Evolutionary conservation across 192 early-diverging fungal genomes (phyloP).

Genomic region (Linderina pennispora): DNA sequence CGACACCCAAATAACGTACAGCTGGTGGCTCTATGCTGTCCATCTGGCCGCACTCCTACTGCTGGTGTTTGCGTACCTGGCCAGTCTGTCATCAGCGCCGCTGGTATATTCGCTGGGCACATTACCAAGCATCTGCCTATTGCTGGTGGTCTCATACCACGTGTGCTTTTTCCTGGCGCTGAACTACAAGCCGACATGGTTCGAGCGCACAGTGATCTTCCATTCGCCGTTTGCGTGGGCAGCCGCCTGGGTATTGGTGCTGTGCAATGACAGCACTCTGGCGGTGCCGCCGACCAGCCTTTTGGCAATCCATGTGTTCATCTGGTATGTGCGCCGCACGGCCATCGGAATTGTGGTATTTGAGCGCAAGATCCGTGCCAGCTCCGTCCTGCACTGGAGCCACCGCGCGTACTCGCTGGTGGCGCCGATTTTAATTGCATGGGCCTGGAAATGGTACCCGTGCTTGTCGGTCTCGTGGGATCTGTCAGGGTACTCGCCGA

Average conservation of each 20-base stretch:
- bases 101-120: slow-evolving; percentile 32
- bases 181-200: slow-evolving; percentile 28
- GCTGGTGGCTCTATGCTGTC: slow-evolving; percentile 27
- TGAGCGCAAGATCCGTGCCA: slow-evolving; percentile 32
- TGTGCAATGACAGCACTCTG: slow-evolving; percentile 16
- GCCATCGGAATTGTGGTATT: slow-evolving; percentile 42
- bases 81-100: slow-evolving; percentile 25
- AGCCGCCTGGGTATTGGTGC: slow-evolving; percentile 32
- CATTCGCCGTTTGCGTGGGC: slow-evolving; percentile 47
- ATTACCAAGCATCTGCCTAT: slow-evolving; percentile 22
- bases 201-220: slow-evolving; percentile 25
- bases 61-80: slow-evolving; percentile 17
- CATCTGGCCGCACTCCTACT: slow-evolving; percentile 26
- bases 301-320: slow-evolving; percentile 34
- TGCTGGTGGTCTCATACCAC: slow-evolving; percentile 32
- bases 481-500: background rate
- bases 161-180: slow-evolving; percentile 29
- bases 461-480: slow-evolving; percentile 20
- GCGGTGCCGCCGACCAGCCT: slow-evolving; percentile 18
- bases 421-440: slow-evolving; percentile 20
- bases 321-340: slow-evolving; percentile 43
- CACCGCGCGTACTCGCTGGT: slow-evolving; percentile 42
- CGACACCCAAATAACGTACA: slow-evolving; percentile 36
- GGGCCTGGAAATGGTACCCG: slow-evolving; percentile 38
- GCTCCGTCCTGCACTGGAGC: slow-evolving; percentile 14